Evolutionary conservation across 2,329 filamentous ascomycete species (phyloP).

Genomic region (Pyrenophora seminiperda): DNA sequence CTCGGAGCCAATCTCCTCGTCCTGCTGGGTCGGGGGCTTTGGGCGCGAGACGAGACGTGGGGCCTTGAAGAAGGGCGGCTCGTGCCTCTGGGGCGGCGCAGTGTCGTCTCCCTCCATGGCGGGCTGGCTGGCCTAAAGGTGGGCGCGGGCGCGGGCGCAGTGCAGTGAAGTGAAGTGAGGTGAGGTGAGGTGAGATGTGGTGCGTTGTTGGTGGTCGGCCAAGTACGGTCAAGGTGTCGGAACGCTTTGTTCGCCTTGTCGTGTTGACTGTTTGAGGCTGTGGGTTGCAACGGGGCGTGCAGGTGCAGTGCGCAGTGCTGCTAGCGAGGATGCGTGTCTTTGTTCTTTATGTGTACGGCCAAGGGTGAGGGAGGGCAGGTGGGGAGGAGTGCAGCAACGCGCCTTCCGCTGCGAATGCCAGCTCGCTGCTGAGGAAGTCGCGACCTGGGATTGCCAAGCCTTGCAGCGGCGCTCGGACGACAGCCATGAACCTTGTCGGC

Average conservation of each 20-base stretch:
- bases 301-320: not conserved
- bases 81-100: constrained; percentile 20
- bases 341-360: no score
- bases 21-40: constrained; percentile 71
- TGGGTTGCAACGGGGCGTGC: no score
- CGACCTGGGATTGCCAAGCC: not conserved
- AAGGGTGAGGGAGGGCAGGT: no score
- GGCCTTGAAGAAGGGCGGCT: constrained; percentile 36
- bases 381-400: no score
- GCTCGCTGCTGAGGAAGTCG: not conserved
- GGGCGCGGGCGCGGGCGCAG: no score
- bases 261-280: no score
- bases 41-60: constrained; percentile 45
- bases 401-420: no score
- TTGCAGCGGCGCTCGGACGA: no score
- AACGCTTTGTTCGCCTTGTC: not conserved
- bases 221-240: no score
- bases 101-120: constrained; percentile 43
- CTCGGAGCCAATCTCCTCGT: constrained; percentile 82
- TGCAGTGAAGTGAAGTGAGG: not conserved
- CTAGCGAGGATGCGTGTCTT: no score
- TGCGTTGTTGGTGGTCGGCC: not conserved
- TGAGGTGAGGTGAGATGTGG: not conserved
- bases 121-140: no score
- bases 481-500: not conserved